phyloP scores from a whole-genome alignment of 1,139 yeast species.

The Yamadazyma blattariae region DNA sequence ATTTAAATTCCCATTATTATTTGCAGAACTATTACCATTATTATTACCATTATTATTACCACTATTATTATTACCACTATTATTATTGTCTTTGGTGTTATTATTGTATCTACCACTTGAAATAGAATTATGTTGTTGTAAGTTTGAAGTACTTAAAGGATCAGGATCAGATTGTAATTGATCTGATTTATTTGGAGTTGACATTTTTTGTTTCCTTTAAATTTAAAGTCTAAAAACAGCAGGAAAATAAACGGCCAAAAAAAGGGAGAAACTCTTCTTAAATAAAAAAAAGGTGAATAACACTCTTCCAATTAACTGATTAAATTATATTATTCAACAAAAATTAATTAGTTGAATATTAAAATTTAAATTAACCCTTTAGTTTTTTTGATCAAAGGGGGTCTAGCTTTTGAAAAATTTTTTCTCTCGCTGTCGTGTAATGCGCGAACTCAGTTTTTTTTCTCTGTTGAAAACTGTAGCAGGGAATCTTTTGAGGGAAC shows the following conservation, averaged over 20 bases:
- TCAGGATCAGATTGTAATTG: neutral
- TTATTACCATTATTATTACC: neutral
- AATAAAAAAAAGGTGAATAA: no score
- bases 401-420: constrained; percentile 4
- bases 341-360: constrained; percentile 4
- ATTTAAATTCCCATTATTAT: constrained; percentile 4
- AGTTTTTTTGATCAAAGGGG: constrained; percentile 3
- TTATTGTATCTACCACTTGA: neutral
- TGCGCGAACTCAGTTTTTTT: neutral
- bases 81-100: neutral
- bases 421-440: neutral
- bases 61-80: neutral
- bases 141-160: constrained; percentile 13
- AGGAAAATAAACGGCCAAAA: no score
- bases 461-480: neutral
- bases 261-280: no score
- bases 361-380: neutral
- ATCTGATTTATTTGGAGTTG: neutral
- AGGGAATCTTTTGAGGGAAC: neutral
- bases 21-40: neutral
- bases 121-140: constrained; percentile 12
- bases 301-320: no score
- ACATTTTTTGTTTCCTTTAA: no score
- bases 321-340: neutral
- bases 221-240: no score